Evolutionary conservation across 2,329 filamentous ascomycete species (phyloP), one percentile per base, ranked within the genome.

Genomic region (Xylaria sp.): DNA sequence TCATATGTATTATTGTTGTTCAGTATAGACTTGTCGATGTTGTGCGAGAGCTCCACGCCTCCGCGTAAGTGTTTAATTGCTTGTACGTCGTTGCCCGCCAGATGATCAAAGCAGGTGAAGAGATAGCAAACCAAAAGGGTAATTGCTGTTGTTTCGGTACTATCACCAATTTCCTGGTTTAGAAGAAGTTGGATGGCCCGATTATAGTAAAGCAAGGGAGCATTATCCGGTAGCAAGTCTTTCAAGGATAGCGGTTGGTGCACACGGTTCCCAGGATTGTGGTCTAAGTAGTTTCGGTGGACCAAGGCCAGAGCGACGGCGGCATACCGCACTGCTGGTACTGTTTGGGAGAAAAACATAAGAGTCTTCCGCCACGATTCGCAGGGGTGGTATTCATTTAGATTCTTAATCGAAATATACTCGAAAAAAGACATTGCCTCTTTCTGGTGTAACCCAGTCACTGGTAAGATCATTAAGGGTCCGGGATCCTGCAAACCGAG

Each of bases 81-180:
- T 72, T 80, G 78, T 59, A 76, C 70, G 62, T 79, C 60, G 69
- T 79, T 77, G 38, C 79, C 78, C 6, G 74, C 74, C 42, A 81
- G 75, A 59, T 80, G 73, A 66, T 81, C 80, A 68, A 80, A 79
- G 73, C 79, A 80, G 69, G 72, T 78, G 71, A 81, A 80, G 38
- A 81, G 78, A 72, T 81, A 81, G 71, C 79, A 81, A 54, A 79
- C 77, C 68, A 81, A 65, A 54, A 81, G 76, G 4, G 79, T 80
- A 62, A 80, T 66, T 44, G 74, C 76, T 68, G 69, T 79, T 67
- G n/a, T 72, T 71, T 76, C 70, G 56, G 57, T 65, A 57, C 63
- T 73, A 57, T 75, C 71, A 48, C 63, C 56, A 56, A 13, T 66
- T 61, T 74, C 59, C 56, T 74, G 71, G 38, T 74, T 67, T 58